Conservation (phyloP, 2,329 filamentous ascomycete genomes). For the Epichloe sp. region DNA sequence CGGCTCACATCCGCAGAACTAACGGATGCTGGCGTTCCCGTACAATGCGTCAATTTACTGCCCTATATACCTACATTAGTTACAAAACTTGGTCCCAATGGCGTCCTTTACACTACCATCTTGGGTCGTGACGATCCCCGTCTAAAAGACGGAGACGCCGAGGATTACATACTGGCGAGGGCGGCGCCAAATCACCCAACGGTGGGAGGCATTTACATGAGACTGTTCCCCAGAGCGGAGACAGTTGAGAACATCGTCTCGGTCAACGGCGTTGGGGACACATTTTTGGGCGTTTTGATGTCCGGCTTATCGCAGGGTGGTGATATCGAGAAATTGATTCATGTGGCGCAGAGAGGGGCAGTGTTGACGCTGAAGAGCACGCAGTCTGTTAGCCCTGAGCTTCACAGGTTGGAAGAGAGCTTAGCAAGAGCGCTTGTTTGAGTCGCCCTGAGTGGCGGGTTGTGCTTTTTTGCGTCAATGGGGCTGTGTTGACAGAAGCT, state of each 20-base stretch:
- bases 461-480: no score
- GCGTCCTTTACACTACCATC: conserved; percentile 63
- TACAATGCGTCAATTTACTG: conserved; percentile 71
- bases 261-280: conserved; percentile 91
- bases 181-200: conserved; percentile 36
- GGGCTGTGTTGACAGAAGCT: no score
- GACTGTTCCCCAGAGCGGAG: conserved; percentile 53
- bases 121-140: conserved; percentile 54
- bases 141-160: conserved; percentile 46
- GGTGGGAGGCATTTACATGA: conserved; percentile 73
- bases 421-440: conserved; percentile 14
- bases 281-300: conserved; percentile 75
- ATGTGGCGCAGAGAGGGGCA: conserved; percentile 70
- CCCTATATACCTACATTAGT: conserved; percentile 79
- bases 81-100: conserved; percentile 66
- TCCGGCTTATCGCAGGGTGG: conserved; percentile 56
- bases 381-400: conserved; percentile 54
- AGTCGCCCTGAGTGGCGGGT: neutral
- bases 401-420: conserved; percentile 32
- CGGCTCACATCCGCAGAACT: conserved; percentile 52
- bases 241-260: conserved; percentile 62
- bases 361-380: conserved; percentile 62
- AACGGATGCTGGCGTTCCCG: conserved; percentile 69
- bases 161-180: conserved; percentile 59
- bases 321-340: conserved; percentile 49